Base-by-base conservation (phyloP, 2,329 filamentous ascomycete genomes). In the Didymella arachidicola region DNA sequence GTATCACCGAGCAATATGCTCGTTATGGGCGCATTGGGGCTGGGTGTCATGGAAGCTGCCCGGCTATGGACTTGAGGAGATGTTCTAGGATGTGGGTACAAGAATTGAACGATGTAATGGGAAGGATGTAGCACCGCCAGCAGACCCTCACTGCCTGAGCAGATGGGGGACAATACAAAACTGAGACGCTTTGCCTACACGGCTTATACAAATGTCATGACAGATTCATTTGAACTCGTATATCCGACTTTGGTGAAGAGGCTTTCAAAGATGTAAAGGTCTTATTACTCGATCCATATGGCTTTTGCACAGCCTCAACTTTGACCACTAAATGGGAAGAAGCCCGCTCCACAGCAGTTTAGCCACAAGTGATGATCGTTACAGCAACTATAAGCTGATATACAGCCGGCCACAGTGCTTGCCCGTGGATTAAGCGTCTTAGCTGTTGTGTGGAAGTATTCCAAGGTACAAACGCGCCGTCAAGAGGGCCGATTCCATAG, bases 21-120 rank as follows among this genome's bases (percentile, higher is more conserved):
- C 12, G 62, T 74, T 42, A 53, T 71, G 3, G 66, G 65, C 46
- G 70, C 68, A 2, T 27, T 75, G 22, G 64, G 72, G 1, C 47
- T 75, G 6, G 72, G 72, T 1, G 60, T 71, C 36, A 53, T 69
- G 14, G 68, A 71, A 44, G 42, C 66, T 42, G 61, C 65, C 2
- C 59, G 64, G 34, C 45, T 72, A 30, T 72, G 70, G 70, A 59
- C 50, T 25, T 72, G 60, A 48, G 11, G 22, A 26, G n/a, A 32
- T 7, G n/a, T 26, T 8, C 16, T 16, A 36, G 16, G n/a, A 5
- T 27, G 41, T 4, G 18, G 25, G 22, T n/a, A 7, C 12, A 8
- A 6, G 4, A 27, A 1, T 3, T 25, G 22, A 42, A 5, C 10
- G 22, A 7, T 42, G 22, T 7, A 14, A 43, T n/a, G 7, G 7